Conservation (phyloP, 2,329 filamentous ascomycete genomes). For the Fusarium oxysporum region DNA sequence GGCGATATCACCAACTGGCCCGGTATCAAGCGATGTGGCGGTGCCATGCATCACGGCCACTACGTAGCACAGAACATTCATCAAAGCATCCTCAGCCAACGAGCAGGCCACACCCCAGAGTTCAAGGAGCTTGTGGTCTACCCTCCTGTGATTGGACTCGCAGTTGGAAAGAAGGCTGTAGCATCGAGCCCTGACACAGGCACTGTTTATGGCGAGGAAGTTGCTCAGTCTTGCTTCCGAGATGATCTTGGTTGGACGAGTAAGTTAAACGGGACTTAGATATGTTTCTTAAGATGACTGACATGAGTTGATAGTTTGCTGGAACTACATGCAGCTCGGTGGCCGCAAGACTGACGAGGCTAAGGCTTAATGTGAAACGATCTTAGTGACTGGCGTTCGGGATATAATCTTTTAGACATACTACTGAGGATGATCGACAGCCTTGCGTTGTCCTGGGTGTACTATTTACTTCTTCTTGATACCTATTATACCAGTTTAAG, state of each 20-base stretch:
- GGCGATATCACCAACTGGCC: constrained; percentile 79
- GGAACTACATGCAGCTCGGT: constrained; percentile 64
- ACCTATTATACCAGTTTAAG: neutral
- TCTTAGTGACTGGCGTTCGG: constrained; percentile 36
- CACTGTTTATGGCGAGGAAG: constrained; percentile 69
- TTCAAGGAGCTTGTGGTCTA: constrained; percentile 65
- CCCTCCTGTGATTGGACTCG: constrained; percentile 76
- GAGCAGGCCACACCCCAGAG: constrained; percentile 55
- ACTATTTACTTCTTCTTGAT: neutral
- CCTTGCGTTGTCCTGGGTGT: neutral
- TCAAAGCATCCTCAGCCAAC: constrained; percentile 65
- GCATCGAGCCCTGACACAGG: constrained; percentile 69
- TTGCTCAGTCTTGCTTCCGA: constrained; percentile 73
- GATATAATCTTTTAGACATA: constrained; percentile 12
- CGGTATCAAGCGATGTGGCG: constrained; percentile 83
- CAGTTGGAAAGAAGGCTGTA: constrained; percentile 76
- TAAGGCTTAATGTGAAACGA: constrained; percentile 34
- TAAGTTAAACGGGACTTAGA: constrained; percentile 53
- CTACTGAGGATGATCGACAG: neutral
- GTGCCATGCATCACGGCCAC: constrained; percentile 79
- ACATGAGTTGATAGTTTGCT: constrained; percentile 60
- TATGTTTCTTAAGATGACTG: constrained; percentile 6
- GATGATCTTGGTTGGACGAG: constrained; percentile 74
- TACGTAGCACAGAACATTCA: constrained; percentile 75
- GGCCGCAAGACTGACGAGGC: constrained; percentile 46